A percentile compares a stretch with the other conserved stretches of the same genome.
Evolutionary conservation across 208 protist genomes (phyloP).

Genomic region (Zelonia costaricensis): DNA sequence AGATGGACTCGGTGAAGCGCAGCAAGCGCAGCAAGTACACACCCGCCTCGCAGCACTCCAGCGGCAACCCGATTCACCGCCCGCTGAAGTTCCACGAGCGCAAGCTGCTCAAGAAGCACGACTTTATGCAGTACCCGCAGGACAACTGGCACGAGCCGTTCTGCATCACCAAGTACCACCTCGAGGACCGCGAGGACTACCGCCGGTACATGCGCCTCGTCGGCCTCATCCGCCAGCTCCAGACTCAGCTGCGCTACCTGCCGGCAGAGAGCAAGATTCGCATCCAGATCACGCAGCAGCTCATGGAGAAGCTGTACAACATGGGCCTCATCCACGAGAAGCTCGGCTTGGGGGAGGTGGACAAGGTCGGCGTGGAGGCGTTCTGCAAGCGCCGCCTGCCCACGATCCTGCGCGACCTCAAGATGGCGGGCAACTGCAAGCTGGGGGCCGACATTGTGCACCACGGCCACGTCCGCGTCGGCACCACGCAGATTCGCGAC

Average conservation of each 20-base stretch:
- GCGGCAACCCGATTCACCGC: slow-evolving; percentile 85
- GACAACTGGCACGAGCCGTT: slow-evolving; percentile 93
- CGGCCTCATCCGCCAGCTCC: slow-evolving; percentile 84
- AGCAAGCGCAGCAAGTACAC: slow-evolving; percentile 86
- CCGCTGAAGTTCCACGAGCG: slow-evolving; percentile 89
- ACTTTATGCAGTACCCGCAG: slow-evolving; percentile 93
- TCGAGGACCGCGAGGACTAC: slow-evolving; percentile 93
- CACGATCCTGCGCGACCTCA: slow-evolving; percentile 85
- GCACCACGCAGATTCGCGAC: slow-evolving; percentile 86
- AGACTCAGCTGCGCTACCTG: slow-evolving; percentile 89
- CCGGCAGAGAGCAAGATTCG: slow-evolving; percentile 85
- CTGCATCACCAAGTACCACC: slow-evolving; percentile 93
- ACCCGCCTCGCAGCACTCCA: slow-evolving; percentile 65
- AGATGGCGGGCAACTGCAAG: slow-evolving; percentile 90
- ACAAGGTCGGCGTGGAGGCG: slow-evolving; percentile 89
- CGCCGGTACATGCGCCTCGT: slow-evolving; percentile 87
- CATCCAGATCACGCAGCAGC: slow-evolving; percentile 90
- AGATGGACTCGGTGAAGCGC: slow-evolving; percentile 61
- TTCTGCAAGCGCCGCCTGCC: slow-evolving; percentile 91
- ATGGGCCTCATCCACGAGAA: slow-evolving; percentile 91
- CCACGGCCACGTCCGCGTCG: slow-evolving; percentile 90
- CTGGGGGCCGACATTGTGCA: slow-evolving; percentile 81
- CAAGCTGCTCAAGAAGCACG: slow-evolving; percentile 90
- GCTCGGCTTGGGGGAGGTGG: slow-evolving; percentile 81
- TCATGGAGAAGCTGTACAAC: slow-evolving; percentile 89